Evolutionary conservation across 208 protist genomes (phyloP).

Genomic region (Vickermania ingenoplastis): DNA sequence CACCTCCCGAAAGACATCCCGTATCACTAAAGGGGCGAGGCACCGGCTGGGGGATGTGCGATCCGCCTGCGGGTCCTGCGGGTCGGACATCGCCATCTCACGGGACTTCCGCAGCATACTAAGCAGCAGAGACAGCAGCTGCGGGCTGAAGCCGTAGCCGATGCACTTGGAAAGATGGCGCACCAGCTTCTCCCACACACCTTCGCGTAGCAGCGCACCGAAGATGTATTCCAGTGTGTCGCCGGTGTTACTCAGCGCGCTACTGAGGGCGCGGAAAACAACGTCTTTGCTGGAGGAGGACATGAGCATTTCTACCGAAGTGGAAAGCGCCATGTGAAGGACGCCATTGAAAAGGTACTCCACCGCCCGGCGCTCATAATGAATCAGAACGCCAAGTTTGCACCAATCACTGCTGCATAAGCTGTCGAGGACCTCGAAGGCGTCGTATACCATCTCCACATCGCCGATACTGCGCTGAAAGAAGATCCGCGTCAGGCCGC

Average conservation of each 20-base stretch:
- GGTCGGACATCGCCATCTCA: slow-evolving; percentile 16
- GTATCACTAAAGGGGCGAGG: neutral
- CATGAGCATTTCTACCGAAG: slow-evolving; percentile 57
- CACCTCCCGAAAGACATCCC: slow-evolving; percentile 48
- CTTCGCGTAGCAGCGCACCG: slow-evolving; percentile 30
- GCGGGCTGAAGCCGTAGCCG: slow-evolving; percentile 32
- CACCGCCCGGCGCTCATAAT: slow-evolving; percentile 53
- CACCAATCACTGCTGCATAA: slow-evolving; percentile 62
- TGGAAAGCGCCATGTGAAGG: slow-evolving; percentile 47
- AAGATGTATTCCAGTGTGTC: slow-evolving; percentile 29
- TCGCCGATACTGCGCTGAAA: slow-evolving; percentile 29
- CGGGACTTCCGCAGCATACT: slow-evolving; percentile 27
- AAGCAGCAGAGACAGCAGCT: slow-evolving; percentile 46
- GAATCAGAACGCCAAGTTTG: slow-evolving; percentile 65
- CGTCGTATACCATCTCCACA: slow-evolving; percentile 50
- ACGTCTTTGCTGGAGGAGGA: slow-evolving; percentile 21
- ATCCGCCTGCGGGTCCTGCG: slow-evolving; percentile 15
- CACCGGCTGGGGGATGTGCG: slow-evolving; percentile 17
- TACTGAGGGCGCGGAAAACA: slow-evolving; percentile 53
- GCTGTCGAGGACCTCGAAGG: slow-evolving; percentile 46
- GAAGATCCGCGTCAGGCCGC: slow-evolving; percentile 8
- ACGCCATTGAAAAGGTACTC: slow-evolving; percentile 46
- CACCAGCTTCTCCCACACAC: slow-evolving; percentile 51
- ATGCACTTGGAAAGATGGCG: slow-evolving; percentile 46
- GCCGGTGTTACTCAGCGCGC: slow-evolving; percentile 23